Conservation (phyloP, 331 rosid species). For the Prunus yedoensis region DNA sequence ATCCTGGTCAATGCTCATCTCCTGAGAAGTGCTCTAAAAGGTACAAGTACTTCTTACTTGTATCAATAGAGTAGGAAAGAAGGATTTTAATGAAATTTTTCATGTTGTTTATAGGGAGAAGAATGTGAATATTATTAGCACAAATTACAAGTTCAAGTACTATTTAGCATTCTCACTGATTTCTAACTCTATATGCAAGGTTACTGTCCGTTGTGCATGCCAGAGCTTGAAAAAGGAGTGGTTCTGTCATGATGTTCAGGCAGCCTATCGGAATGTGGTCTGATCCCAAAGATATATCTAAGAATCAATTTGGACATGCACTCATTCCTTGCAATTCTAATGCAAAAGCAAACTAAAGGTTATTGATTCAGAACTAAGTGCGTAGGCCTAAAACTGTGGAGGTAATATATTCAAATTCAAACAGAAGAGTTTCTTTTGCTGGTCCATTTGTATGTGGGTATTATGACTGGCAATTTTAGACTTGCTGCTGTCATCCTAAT, state of each 20-base stretch:
- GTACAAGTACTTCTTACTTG: slow-evolving; percentile 28
- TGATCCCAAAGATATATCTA: slow-evolving; percentile 55
- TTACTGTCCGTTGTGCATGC: slow-evolving; percentile 84
- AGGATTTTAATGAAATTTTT: slow-evolving; percentile 1
- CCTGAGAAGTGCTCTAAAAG: slow-evolving; percentile 86
- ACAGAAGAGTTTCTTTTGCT: not conserved
- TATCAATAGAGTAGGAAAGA: not conserved
- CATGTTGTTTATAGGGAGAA: not conserved
- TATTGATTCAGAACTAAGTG: slow-evolving; percentile 62
- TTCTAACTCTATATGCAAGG: slow-evolving; percentile 46
- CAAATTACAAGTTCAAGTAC: slow-evolving; percentile 4
- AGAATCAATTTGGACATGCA: slow-evolving; percentile 79
- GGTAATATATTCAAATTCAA: slow-evolving; percentile 47
- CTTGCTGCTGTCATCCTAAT: slow-evolving; percentile 15
- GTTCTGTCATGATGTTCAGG: slow-evolving; percentile 83
- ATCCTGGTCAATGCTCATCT: slow-evolving; percentile 77
- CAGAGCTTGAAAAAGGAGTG: slow-evolving; percentile 91
- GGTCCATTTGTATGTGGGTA: not conserved
- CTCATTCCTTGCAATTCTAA: slow-evolving; percentile 75
- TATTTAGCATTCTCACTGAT: slow-evolving; percentile 27
- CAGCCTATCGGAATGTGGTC: slow-evolving; percentile 52
- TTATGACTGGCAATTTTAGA: not conserved
- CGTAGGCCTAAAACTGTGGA: slow-evolving; percentile 63
- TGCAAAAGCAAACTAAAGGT: slow-evolving; percentile 69
- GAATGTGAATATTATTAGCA: not conserved